Evolutionary conservation across 805 yeast species (phyloP), one percentile per base, ranked within the genome.

Genomic region (Candida xiaguanensis): DNA sequence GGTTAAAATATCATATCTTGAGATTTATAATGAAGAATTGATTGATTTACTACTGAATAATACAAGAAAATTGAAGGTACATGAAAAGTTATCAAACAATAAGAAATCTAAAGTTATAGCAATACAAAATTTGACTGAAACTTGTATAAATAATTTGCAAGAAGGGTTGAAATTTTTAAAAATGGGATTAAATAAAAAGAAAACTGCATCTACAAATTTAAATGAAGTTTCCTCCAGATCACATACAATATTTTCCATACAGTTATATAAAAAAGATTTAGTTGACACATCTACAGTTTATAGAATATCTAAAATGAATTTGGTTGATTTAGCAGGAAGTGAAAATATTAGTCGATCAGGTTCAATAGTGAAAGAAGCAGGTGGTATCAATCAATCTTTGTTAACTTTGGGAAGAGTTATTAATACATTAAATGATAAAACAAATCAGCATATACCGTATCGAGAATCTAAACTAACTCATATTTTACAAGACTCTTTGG

Each of bases 261-360:
- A 72, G 32, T 58, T 85, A 23, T 75, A 74, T 52, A 76, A 70
- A 49, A 72, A 70, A 41, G 40, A 35, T 26, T 28, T 39, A 8
- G 20, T 36, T 5, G 41, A 38, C 22, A 45, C 46, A 31, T 20
- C 19, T 16, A 13, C 48, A 38, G 30, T 58, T 40, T 41, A 37
- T 47, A 53, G 66, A 2, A 71, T 75, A 2, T 81, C 88, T 5
- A 87, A 86, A 52, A 72, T 87, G 56, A 87, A 89, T 54, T 65
- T 89, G 16, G 98, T 91, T 5, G 98, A 91, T 64, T 70, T 91
- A 47, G 99, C 98, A 0, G 98, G 99, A 0, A 85, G 95, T 4
- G 99, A 91, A 58, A 90, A 90, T 56, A 82, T 91, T 39, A 76
- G 70, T 46, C 70, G 88, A 51, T 85, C 96, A 0, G 99, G 99